Evolutionary conservation across 306 rosid genomes (phyloP), one percentile per base, ranked within the genome.

Genomic region (Cajanus cajan): DNA sequence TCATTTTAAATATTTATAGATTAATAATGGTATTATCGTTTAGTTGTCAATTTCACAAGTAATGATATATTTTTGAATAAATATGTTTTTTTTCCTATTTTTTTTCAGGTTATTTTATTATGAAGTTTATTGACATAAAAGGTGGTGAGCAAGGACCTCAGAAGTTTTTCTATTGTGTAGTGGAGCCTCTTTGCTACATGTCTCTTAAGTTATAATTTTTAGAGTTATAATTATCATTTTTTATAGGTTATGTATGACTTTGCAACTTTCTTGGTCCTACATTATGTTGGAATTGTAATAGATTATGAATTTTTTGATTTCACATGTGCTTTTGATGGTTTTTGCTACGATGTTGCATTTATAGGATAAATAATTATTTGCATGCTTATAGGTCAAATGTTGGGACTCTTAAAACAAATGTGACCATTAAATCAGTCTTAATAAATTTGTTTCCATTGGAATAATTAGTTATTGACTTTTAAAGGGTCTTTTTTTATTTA

Each of bases 321-420:
- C 86, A 95, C 98, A 98, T 95, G 98, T 81, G 98, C 98, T 57
- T 95, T 95, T 81, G 98, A 95, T 80, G 98, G 98, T 78, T 95
- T 95, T 63, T 95, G 91, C 64, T 95, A 95, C 72, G 94, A 90
- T 59, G 98, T 98, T 85, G 98, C 98, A 63, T 92, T 95, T 89
- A 87, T 91, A n/a, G 98, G 98, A 98, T 91, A 78, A 82, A 80
- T 87, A 70, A 34, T 31, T 48, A 18, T 70, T 36, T 78, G 11
- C 16, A 7, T n/a, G 37, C 45, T 37, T 73, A 37, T 74, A 24
- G 62, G 68, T 16, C 25, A 21, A 55, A 75, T 31, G n/a, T 28
- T 58, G 73, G 36, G 71, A 54, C 72, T 51, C 41, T 59, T 36
- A 8, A 48, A 48, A 59, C 58, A 45, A 33, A n/a, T 70, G 41